phyloP scores from a whole-genome alignment of 2,329 filamentous ascomycete species.

The Diaporthe sp. region DNA sequence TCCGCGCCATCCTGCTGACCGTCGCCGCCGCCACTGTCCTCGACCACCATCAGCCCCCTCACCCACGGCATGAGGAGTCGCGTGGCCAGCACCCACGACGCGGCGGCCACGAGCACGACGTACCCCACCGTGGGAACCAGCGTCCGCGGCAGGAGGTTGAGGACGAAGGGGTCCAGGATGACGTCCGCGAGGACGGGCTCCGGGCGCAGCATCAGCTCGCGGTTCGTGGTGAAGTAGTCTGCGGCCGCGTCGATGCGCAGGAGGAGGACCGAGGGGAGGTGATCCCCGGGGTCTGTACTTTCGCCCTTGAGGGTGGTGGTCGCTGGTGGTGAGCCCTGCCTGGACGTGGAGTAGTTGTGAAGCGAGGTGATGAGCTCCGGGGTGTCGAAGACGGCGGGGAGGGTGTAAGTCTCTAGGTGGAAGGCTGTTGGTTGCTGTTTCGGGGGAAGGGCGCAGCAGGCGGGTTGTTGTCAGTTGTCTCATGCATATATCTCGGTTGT shows the following conservation, averaged over 20 bases:
- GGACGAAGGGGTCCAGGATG: slow-evolving; percentile 87
- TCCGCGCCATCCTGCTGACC: slow-evolving; percentile 35
- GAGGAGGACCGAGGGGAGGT: slow-evolving; percentile 68
- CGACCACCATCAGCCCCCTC: slow-evolving; percentile 38
- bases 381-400: slow-evolving; percentile 70
- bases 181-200: slow-evolving; percentile 81
- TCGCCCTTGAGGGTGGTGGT: background rate
- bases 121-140: slow-evolving; percentile 78
- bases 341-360: slow-evolving; percentile 67
- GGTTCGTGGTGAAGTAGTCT: slow-evolving; percentile 84
- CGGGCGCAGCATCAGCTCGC: slow-evolving; percentile 78
- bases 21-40: background rate
- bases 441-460: slow-evolving; percentile 1
- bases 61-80: slow-evolving; percentile 46
- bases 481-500: background rate
- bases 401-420: slow-evolving; percentile 71
- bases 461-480: background rate
- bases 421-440: slow-evolving; percentile 87
- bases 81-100: slow-evolving; percentile 56
- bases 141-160: slow-evolving; percentile 83
- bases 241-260: slow-evolving; percentile 81
- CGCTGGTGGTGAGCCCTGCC: slow-evolving; percentile 44
- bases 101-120: slow-evolving; percentile 68
- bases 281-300: slow-evolving; percentile 25
- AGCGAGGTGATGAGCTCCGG: slow-evolving; percentile 74